Percentiles rank a stretch among this genome's conserved stretches.
These are phyloP conservation scores for Kodamaea laetipori DNA, from an alignment of 805 yeast genomes.

Conservation along the genomic window DNA sequence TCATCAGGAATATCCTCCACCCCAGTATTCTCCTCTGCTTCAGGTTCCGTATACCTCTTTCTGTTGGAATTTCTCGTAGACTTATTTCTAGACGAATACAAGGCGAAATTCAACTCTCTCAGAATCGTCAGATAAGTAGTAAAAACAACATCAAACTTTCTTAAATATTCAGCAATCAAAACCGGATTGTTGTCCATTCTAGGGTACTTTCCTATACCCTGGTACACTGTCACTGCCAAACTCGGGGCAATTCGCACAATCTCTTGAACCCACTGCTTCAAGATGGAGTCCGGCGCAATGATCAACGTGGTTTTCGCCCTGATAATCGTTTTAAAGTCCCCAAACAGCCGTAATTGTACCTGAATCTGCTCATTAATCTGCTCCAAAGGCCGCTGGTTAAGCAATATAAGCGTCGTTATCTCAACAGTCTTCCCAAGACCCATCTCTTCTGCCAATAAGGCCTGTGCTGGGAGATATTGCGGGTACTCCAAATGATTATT, in stretches of 20 bases:
- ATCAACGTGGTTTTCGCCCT: conserved; percentile 74
- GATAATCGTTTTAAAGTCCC: conserved; percentile 46
- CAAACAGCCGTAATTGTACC: conserved; percentile 34
- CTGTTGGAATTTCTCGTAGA: conserved; percentile 45
- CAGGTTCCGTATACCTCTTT: conserved; percentile 13
- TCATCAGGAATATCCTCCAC: conserved; percentile 26
- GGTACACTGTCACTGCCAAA: conserved; percentile 62
- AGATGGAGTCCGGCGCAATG: conserved; percentile 82
- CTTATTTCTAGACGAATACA: conserved; percentile 60
- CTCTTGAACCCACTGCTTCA: conserved; percentile 86
- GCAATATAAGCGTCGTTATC: conserved; percentile 60
- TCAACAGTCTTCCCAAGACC: conserved; percentile 96
- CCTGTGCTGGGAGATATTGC: conserved; percentile 49
- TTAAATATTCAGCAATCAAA: conserved; percentile 54
- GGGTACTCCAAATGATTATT: conserved; percentile 14
- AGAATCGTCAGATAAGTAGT: conserved; percentile 76
- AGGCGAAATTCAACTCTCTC: conserved; percentile 76
- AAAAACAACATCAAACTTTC: conserved; percentile 72
- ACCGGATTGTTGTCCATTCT: conserved; percentile 33
- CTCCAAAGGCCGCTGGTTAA: conserved; percentile 55
- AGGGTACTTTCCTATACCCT: conserved; percentile 47
- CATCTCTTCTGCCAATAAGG: conserved; percentile 92
- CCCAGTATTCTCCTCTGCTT: background rate
- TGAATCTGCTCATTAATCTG: conserved; percentile 35
- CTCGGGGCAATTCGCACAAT: conserved; percentile 58